Percentiles rank a stretch among this genome's conserved stretches.
Conservation (phyloP, 2,329 filamentous ascomycete species). For the Sporothrix brunneoviolacea region DNA sequence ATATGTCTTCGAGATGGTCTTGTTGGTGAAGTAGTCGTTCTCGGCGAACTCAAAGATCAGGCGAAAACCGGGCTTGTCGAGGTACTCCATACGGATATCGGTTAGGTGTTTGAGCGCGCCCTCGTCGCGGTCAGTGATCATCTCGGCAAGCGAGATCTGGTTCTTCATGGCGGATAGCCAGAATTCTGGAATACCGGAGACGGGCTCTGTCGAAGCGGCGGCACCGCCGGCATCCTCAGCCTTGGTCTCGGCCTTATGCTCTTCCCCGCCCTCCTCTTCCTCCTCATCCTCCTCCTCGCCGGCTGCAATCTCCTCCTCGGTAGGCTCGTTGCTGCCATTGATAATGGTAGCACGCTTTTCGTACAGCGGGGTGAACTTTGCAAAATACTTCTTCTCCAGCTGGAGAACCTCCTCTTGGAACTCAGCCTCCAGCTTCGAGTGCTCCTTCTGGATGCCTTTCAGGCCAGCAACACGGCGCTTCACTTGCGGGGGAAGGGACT, state of each 20-base stretch:
- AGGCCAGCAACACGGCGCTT: constrained; percentile 90
- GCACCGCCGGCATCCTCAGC: constrained; percentile 44
- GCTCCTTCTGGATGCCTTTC: constrained; percentile 97
- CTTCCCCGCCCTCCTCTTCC: constrained; percentile 52
- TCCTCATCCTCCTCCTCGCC: constrained; percentile 76
- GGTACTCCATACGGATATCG: constrained; percentile 98
- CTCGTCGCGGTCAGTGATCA: constrained; percentile 98
- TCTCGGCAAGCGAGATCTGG: constrained; percentile 91
- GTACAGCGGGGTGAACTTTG: constrained; percentile 96
- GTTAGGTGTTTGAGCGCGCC: constrained; percentile 80
- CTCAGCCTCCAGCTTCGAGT: constrained; percentile 95
- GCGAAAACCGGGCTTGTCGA: constrained; percentile 95
- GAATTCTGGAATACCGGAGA: constrained; percentile 92
- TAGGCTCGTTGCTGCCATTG: constrained; percentile 80
- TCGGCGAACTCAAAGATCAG: constrained; percentile 95
- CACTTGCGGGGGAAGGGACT: constrained; percentile 83
- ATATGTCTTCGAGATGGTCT: constrained; percentile 95
- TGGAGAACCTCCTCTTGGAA: constrained; percentile 98
- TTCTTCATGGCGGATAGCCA: constrained; percentile 99
- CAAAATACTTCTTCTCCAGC: constrained; percentile 99
- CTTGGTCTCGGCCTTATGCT: constrained; percentile 49
- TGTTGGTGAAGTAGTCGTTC: constrained; percentile 97
- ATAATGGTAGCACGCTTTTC: constrained; percentile 89
- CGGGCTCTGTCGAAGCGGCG: constrained; percentile 41
- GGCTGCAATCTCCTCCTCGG: constrained; percentile 76